Conservation (phyloP, 352 stramenopile genomes). For the Blastocystis sp. region DNA sequence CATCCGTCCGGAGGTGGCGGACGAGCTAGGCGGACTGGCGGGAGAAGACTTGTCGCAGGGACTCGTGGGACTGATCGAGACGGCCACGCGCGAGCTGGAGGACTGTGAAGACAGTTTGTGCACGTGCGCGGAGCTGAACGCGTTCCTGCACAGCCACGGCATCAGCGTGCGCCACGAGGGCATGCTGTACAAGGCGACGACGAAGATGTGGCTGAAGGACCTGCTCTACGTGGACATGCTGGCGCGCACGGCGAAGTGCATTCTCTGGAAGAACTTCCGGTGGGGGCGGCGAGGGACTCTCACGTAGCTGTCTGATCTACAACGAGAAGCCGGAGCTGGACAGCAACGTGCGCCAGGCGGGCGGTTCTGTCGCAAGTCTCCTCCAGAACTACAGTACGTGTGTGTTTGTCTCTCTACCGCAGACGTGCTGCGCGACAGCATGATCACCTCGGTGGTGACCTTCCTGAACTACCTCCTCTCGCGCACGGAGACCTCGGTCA, state of each 20-base stretch:
- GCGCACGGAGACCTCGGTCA: background rate
- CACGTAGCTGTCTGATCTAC: slow-evolving; percentile 22
- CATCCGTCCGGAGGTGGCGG: background rate
- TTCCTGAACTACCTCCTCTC: slow-evolving; percentile 40
- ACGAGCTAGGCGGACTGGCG: background rate
- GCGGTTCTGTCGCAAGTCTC: background rate
- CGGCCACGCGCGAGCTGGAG: background rate
- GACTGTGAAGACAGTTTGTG: background rate
- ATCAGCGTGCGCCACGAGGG: slow-evolving; percentile 9
- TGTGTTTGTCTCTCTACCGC: background rate
- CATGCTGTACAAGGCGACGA: background rate
- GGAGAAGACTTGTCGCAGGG: background rate
- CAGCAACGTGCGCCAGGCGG: background rate
- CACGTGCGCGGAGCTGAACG: background rate
- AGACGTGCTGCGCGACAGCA: background rate
- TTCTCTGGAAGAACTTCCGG: slow-evolving; percentile 44
- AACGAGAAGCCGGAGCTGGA: slow-evolving; percentile 33
- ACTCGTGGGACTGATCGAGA: background rate
- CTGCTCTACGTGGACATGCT: slow-evolving; percentile 43
- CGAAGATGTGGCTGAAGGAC: slow-evolving; percentile 6
- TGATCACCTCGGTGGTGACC: background rate
- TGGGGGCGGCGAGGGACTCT: background rate
- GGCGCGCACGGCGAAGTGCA: slow-evolving; percentile 16
- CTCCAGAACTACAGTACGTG: background rate
- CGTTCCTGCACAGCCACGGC: background rate